Base-by-base conservation (phyloP, 108 stramenopile species). In the Fragilaria crotonensis region DNA sequence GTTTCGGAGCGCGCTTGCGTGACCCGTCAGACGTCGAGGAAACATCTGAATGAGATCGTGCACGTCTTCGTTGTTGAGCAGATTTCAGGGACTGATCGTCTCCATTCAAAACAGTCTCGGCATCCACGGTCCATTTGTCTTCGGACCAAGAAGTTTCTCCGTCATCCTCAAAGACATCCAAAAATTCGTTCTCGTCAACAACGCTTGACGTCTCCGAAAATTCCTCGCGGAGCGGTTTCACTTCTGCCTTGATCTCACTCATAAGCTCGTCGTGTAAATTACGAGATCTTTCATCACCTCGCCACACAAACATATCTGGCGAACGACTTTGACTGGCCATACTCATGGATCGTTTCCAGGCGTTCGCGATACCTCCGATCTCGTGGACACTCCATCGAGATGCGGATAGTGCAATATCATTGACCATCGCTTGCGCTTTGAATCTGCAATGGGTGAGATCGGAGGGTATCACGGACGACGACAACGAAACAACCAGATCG, bases 401-500 rank as follows among this genome's bases (percentile, higher is more conserved):
- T 29, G 64, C 2, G 20, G 32, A 7, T 3, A 70, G 19, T 21
- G 18, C 20, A 26, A 70, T 59, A 44, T 54, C 48, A 33, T 66
- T 67, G 9, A 72, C 60, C 28, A 14, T 9, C 27, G 48, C 54
- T 5, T 44, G n/a, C 5, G 67, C 52, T 59, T 57, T 60, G 1
- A 69, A 3, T 47, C 56, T 55, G 60, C 72, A 74, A 1, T 81
- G 52, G 0, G 78, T 81, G 44, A 78, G 78, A 52, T 85, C 84
- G 9, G 68, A 53, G 4, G 79, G 77, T 45, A 85, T 73, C n/a
- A 79, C 67, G 19, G 78, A 80, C 45, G 75, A 79, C n/a, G 71
- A 54, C 14, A 81, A 33, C 26, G 31, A 44, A n/a, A 68, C 63
- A n/a, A 27, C 30, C 19, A 75, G 17, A 33, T 71, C 48, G 51